Conservation (phyloP, 495 filamentous ascomycete species). For the Tuber melanosporum region DNA sequence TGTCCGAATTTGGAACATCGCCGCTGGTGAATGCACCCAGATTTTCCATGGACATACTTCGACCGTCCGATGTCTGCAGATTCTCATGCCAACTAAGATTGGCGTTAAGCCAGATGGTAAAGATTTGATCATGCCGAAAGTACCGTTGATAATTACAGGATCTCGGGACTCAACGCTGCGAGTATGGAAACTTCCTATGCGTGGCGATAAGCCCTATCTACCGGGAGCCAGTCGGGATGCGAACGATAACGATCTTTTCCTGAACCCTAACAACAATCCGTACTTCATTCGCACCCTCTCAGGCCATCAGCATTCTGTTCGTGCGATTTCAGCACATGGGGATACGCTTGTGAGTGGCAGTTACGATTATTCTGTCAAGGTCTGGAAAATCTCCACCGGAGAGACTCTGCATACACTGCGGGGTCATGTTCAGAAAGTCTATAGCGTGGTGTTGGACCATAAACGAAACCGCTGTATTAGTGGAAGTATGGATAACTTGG, state of each 20-base stretch:
- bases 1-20: constrained; percentile 96
- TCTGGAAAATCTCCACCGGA: constrained; percentile 96
- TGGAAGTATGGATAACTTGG: constrained; percentile 94
- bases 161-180: constrained; percentile 90
- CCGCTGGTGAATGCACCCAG: constrained; percentile 80
- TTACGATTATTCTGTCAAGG: constrained; percentile 91
- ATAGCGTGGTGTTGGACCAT: constrained; percentile 91
- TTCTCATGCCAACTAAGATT: constrained; percentile 76
- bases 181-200: constrained; percentile 91
- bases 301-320: constrained; percentile 91
- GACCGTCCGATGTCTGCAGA: constrained; percentile 92
- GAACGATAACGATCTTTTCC: constrained; percentile 48
- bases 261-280: constrained; percentile 75
- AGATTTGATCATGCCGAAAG: constrained; percentile 78
- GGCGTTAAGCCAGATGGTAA: constrained; percentile 66
- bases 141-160: constrained; percentile 92
- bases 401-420: constrained; percentile 80
- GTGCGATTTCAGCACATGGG: constrained; percentile 90
- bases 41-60: constrained; percentile 97
- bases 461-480: constrained; percentile 92
- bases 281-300: constrained; percentile 84
- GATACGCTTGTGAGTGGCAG: constrained; percentile 98
- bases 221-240: constrained; percentile 45
- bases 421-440: constrained; percentile 90
- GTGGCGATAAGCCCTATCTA: constrained; percentile 64